Conservation (phyloP, 192 early-diverging fungal genomes). For the Coemansia sp. region DNA sequence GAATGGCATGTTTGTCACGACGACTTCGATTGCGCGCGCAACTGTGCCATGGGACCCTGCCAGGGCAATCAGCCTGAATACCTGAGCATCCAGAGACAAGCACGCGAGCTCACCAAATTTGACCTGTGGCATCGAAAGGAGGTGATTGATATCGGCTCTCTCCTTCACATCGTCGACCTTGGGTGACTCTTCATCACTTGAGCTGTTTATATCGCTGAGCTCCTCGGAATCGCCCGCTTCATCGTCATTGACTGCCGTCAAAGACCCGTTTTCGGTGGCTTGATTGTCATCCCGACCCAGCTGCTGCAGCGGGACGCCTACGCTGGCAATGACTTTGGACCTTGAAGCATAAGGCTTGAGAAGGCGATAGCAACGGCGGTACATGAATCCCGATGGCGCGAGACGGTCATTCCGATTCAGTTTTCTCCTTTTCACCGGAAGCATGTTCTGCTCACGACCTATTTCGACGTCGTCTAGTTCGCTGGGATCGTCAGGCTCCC, state of each 20-base stretch:
- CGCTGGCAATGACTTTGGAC: constrained; percentile 5
- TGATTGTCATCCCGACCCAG: not conserved
- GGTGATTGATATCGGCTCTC: constrained; percentile 30
- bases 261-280: not conserved
- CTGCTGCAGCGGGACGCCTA: constrained; percentile 33
- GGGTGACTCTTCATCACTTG: constrained; percentile 27
- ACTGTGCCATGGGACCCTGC: constrained; percentile 36
- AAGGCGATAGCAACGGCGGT: constrained; percentile 43
- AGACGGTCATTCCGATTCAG: not conserved
- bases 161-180: constrained; percentile 27
- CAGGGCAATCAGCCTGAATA: constrained; percentile 46
- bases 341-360: constrained; percentile 35
- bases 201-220: constrained; percentile 6
- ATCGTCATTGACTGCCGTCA: constrained; percentile 6
- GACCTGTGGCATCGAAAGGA: constrained; percentile 33
- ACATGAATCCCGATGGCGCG: constrained; percentile 17
- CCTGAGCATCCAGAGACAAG: constrained; percentile 35
- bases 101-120: constrained; percentile 16
- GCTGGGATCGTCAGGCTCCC: not conserved
- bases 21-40: constrained; percentile 16
- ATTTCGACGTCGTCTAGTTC: not conserved
- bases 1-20: constrained; percentile 2
- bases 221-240: constrained; percentile 13
- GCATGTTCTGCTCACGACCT: not conserved
- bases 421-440: not conserved